A percentile compares a stretch with the other conserved stretches of the same genome.
These are phyloP conservation scores for Xylariaceae sp. DNA, from an alignment of 2,329 filamentous ascomycete species.

Conservation along the genomic window DNA sequence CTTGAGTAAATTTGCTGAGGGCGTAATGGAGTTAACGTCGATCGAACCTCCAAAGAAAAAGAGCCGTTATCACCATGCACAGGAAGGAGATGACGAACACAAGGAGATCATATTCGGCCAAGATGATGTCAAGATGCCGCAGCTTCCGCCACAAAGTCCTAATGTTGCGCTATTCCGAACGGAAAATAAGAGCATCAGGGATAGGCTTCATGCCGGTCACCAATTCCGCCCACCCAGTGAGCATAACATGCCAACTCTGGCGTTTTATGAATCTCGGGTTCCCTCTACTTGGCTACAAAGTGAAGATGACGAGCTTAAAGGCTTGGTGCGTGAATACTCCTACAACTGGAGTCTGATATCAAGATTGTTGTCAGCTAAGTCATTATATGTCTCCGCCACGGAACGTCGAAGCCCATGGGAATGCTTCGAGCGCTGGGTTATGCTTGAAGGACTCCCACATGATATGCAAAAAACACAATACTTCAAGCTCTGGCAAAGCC, in stretches of 20 bases:
- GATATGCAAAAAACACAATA: conserved; percentile 96
- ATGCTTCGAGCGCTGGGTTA: conserved; percentile 96
- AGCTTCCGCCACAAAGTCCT: conserved; percentile 64
- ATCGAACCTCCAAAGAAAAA: conserved; percentile 67
- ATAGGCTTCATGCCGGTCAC: conserved; percentile 84
- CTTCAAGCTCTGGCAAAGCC: conserved; percentile 68
- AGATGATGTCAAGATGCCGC: conserved; percentile 26
- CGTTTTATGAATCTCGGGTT: conserved; percentile 82
- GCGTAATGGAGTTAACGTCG: conserved; percentile 67
- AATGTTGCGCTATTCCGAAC: conserved; percentile 85
- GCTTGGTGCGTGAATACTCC: conserved; percentile 82
- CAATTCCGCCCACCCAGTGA: conserved; percentile 92
- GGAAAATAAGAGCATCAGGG: conserved; percentile 83
- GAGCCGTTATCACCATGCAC: conserved; percentile 76
- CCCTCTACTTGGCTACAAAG: conserved; percentile 88
- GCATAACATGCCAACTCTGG: conserved; percentile 81
- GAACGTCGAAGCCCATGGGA: conserved; percentile 96
- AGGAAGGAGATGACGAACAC: conserved; percentile 60
- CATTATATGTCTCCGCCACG: conserved; percentile 75
- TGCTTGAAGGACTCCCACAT: conserved; percentile 80
- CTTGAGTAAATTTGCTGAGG: conserved; percentile 81
- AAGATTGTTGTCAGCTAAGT: conserved; percentile 69
- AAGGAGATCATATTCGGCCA: conserved; percentile 35
- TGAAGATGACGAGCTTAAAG: conserved; percentile 86
- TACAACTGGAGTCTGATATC: conserved; percentile 98